Percentiles rank a stretch among this genome's conserved stretches.
Evolutionary conservation across 495 filamentous ascomycete species (phyloP).

Genomic region (Hypomontagnella monticulosa): DNA sequence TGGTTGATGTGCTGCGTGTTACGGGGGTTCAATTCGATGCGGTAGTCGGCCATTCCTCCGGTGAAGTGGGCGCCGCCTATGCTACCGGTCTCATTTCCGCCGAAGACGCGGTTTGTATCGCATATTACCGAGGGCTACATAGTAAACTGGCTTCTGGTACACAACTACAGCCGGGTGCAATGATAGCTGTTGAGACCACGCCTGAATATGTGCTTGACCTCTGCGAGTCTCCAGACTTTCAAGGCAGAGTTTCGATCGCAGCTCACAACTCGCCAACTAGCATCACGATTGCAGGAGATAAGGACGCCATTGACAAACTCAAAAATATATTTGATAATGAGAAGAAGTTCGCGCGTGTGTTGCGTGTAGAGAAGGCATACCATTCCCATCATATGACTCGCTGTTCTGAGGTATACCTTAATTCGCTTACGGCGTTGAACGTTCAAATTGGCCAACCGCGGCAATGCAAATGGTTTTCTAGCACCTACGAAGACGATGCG

Average conservation of each 20-base stretch:
- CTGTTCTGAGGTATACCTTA: constrained; percentile 45
- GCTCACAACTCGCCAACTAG: constrained; percentile 57
- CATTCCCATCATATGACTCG: constrained; percentile 62
- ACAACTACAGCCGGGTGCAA: constrained; percentile 58
- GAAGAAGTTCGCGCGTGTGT: constrained; percentile 50
- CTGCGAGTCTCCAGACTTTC: constrained; percentile 44
- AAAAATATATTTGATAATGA: constrained; percentile 56
- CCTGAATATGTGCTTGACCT: constrained; percentile 54
- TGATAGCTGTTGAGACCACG: constrained; percentile 61
- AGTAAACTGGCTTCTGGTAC: too few relatives aligned
- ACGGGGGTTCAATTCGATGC: too few relatives aligned
- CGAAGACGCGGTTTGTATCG: too few relatives aligned
- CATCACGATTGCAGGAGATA: constrained; percentile 60
- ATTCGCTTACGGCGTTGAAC: constrained; percentile 22
- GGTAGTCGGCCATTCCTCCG: too few relatives aligned
- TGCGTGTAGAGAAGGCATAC: constrained; percentile 64
- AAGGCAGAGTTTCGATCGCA: constrained; percentile 50
- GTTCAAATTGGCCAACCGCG: constrained; percentile 11
- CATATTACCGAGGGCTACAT: too few relatives aligned
- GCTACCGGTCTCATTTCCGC: too few relatives aligned
- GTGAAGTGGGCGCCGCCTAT: too few relatives aligned
- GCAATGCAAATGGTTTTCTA: constrained; percentile 45
- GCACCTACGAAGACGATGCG: constrained; percentile 30
- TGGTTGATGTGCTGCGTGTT: too few relatives aligned
- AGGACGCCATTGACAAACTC: constrained; percentile 44